Evolutionary conservation across 2,329 filamentous ascomycete species (phyloP).

Genomic region (Fusarium verticillioides): DNA sequence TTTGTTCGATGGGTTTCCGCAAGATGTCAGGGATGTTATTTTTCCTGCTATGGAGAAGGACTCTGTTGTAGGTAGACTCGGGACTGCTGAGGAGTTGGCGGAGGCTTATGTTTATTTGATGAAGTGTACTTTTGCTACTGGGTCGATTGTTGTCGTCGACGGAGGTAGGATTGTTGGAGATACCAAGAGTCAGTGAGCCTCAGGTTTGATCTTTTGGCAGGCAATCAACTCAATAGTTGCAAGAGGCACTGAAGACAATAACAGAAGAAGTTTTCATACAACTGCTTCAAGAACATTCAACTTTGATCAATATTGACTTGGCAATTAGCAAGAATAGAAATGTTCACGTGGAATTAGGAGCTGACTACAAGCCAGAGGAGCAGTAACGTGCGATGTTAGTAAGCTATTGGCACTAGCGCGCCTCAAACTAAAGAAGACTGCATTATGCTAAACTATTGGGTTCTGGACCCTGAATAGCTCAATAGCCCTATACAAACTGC

Average conservation of each 20-base stretch:
- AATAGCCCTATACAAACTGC: neutral
- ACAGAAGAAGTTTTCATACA: neutral
- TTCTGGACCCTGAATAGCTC: neutral
- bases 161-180: neutral
- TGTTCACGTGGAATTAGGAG: neutral
- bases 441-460: neutral
- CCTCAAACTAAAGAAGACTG: neutral
- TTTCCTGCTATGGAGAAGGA: neutral
- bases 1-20: neutral
- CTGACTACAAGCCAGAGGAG: neutral
- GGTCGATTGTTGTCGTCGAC: neutral
- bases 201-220: rapidly evolving
- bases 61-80: neutral
- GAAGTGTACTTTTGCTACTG: constrained; percentile 2
- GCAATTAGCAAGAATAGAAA: neutral
- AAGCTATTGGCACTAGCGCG: neutral
- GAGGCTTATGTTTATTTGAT: constrained; percentile 1
- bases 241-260: neutral
- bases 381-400: neutral
- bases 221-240: neutral
- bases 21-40: neutral
- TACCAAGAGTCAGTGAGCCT: neutral
- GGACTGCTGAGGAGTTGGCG: neutral
- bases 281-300: neutral
- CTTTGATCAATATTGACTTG: neutral